Evolutionary conservation across 2,329 filamentous ascomycete species (phyloP), one percentile per base, ranked within the genome.

Genomic region (Arthrobotrys megalospora): DNA sequence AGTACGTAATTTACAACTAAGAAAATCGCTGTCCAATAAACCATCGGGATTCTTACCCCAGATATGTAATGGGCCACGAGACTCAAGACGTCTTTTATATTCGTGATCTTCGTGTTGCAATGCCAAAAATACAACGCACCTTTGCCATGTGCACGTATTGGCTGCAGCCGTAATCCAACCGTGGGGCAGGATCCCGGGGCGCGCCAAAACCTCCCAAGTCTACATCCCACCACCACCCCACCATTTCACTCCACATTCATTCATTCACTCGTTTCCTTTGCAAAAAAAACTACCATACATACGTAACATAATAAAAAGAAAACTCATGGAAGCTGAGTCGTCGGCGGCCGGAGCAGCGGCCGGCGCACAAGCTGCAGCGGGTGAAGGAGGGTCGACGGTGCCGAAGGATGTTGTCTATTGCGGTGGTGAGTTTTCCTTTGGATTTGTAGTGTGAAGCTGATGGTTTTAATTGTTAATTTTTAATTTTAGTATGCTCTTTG

Each of bases 281-380:
- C 43, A 21, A 48, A 63, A 48, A 63, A 34, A 11, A 14, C 50
- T 14, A 36, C 43, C 36, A 28, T 21, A 16, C 32, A 60, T 28
- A 66, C 19, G 52, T 50, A 47, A 62, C 43, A 45, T 50, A 36
- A 36, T n/a, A n/a, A n/a, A n/a, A n/a, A 2, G 24, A 28, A 28
- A 28, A 28, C 24, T 28, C n/a, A 60, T 60, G 55, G 75, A 78
- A 52, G 75, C 75, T 58, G 75, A 78, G 65, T 78, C 75, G 38
- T 78, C 75, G 34, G 75, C 75, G 1, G 67, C 75, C 53, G 75
- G 75, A 38, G 67, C 75, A 8, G 75, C 75, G 10, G 75, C 67
- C 34, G 75, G 62, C 24, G 62, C 24, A 16, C 34, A 43, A 36
- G 21, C 60, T 32, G 32, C 52, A 3, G 24, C 47, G 1, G 50